Conservation (phyloP, 805 yeast species). For the Candida dajiaensis region DNA sequence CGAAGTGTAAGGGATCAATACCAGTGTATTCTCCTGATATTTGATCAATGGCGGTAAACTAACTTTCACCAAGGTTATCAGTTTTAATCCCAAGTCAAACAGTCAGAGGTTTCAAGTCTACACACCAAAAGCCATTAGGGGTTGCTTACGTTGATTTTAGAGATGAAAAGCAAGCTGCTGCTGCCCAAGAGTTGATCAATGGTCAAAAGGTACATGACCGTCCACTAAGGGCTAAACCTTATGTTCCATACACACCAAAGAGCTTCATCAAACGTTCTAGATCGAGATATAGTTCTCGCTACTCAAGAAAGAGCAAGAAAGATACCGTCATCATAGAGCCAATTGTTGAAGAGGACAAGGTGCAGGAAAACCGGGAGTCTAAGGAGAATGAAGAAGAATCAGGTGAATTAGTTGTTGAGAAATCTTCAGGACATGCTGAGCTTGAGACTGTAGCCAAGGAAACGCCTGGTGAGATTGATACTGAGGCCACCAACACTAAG, state of each 20-base stretch:
- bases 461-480: background rate
- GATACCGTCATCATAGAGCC: background rate
- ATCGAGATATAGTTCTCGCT: slow-evolving; percentile 10
- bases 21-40: background rate
- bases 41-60: slow-evolving; percentile 1
- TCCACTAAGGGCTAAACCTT: slow-evolving; percentile 32
- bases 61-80: slow-evolving; percentile 17
- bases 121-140: slow-evolving; percentile 46
- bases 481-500: background rate
- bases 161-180: slow-evolving; percentile 52
- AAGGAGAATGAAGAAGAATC: background rate
- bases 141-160: slow-evolving; percentile 81
- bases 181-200: slow-evolving; percentile 59
- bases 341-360: slow-evolving; percentile 1
- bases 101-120: slow-evolving; percentile 37
- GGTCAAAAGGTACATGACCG: slow-evolving; percentile 50
- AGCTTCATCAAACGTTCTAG: slow-evolving; percentile 9
- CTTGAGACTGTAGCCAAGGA: background rate
- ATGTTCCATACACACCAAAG: slow-evolving; percentile 36
- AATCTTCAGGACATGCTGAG: background rate
- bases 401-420: background rate
- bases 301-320: slow-evolving; percentile 2
- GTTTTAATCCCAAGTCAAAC: slow-evolving; percentile 53
- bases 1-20: slow-evolving; percentile 36
- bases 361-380: background rate